These are phyloP conservation scores for Striga hermonthica DNA, from an alignment of 305 asterid genomes.

Conservation along the genomic window DNA sequence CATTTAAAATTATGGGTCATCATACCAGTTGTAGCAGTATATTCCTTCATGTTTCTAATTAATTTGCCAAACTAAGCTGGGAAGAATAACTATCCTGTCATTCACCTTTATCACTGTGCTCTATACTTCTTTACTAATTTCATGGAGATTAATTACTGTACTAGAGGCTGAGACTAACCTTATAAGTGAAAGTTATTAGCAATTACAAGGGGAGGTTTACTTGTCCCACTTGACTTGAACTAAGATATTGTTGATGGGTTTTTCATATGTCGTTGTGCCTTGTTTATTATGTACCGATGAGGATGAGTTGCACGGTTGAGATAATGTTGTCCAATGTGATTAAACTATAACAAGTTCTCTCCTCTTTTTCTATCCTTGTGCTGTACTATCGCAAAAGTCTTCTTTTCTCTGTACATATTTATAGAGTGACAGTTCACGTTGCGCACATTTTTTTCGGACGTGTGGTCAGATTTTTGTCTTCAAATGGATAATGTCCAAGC, in stretches of 20 bases:
- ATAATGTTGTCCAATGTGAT: background rate
- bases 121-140: background rate
- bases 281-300: background rate
- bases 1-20: background rate
- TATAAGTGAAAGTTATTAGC: background rate
- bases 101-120: background rate
- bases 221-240: background rate
- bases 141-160: background rate
- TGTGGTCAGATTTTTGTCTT: no score
- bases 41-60: background rate
- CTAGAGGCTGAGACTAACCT: constrained; percentile 2
- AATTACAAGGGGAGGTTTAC: background rate
- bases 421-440: background rate
- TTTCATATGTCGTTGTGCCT: background rate
- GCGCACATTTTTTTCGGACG: no score
- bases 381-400: background rate
- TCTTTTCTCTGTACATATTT: background rate
- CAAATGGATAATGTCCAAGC: no score
- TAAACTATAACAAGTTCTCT: background rate
- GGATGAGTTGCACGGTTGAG: background rate
- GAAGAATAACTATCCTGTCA: background rate
- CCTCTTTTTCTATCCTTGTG: background rate
- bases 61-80: constrained; percentile 1
- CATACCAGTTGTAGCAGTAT: background rate
- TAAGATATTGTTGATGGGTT: background rate